A percentile compares a stretch with the other conserved stretches of the same genome.
Evolutionary conservation across 768 basidiomycete species (phyloP).

Genomic region (Suillus alpinus): DNA sequence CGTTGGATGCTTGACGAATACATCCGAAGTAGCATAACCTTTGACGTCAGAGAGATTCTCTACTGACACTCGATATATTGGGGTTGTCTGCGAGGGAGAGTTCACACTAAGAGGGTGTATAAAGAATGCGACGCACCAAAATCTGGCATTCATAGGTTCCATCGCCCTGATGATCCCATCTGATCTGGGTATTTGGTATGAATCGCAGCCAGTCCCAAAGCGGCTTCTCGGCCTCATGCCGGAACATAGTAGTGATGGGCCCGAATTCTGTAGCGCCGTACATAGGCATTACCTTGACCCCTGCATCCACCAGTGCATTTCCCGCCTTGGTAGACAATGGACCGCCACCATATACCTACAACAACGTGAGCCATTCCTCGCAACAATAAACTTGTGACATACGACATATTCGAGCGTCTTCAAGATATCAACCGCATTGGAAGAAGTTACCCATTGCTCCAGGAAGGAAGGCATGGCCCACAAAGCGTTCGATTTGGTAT

Average conservation of each 20-base stretch:
- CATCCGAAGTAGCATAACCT: constrained; percentile 38
- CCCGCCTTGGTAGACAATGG: constrained; percentile 34
- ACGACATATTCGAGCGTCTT: constrained; percentile 28
- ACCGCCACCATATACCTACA: constrained; percentile 36
- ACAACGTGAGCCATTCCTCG: background rate
- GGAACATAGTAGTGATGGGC: background rate
- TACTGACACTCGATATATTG: constrained; percentile 6
- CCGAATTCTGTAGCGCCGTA: constrained; percentile 38
- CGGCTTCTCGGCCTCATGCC: constrained; percentile 9
- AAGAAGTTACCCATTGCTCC: constrained; percentile 32
- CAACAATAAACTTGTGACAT: background rate
- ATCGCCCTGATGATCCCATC: constrained; percentile 32
- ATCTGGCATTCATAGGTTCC: constrained; percentile 36
- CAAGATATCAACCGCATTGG: constrained; percentile 22
- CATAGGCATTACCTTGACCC: constrained; percentile 28
- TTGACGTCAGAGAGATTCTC: constrained; percentile 37
- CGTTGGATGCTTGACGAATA: too few species aligned
- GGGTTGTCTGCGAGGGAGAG: constrained; percentile 1
- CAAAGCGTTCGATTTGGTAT: constrained; percentile 27
- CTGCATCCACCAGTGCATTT: constrained; percentile 29
- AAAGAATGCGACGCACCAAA: constrained; percentile 24
- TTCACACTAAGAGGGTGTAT: background rate
- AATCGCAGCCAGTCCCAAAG: constrained; percentile 38
- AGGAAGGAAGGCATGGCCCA: constrained; percentile 38
- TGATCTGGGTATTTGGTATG: constrained; percentile 15